Conservation (phyloP, 2,329 filamentous ascomycete genomes). For the Gyromitra esculenta region DNA sequence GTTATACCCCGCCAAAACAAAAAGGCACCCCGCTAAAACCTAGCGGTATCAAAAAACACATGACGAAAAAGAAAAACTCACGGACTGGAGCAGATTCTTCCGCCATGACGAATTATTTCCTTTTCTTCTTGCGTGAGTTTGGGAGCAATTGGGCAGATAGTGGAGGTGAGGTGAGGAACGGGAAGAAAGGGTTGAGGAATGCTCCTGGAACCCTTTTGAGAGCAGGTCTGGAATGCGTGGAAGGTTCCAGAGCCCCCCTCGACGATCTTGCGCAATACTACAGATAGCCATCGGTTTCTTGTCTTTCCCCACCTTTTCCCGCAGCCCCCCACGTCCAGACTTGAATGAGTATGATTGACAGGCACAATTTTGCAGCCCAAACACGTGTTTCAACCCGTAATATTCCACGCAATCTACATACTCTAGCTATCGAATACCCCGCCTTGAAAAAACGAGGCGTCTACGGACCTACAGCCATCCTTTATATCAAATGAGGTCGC, state of each 20-base stretch:
- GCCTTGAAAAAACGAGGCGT: constrained; percentile 18
- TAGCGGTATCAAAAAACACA: constrained; percentile 1
- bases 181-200: constrained; percentile 28
- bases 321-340: constrained; percentile 15
- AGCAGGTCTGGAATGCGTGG: constrained; percentile 27
- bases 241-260: constrained; percentile 51
- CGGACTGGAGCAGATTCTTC: constrained; percentile 42
- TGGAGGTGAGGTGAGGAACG: constrained; percentile 19
- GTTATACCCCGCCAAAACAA: constrained; percentile 44
- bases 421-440: background rate
- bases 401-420: background rate
- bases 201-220: constrained; percentile 39
- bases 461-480: background rate
- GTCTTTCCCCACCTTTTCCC: constrained; percentile 45
- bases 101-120: constrained; percentile 38
- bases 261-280: constrained; percentile 35
- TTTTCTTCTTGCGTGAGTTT: background rate
- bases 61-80: constrained; percentile 33
- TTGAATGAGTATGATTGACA: constrained; percentile 20
- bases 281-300: constrained; percentile 7
- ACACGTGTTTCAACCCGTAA: constrained; percentile 10
- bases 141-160: constrained; percentile 8
- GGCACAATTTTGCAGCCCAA: constrained; percentile 11
- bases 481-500: constrained; percentile 27
- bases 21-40: constrained; percentile 30